Percentiles rank a stretch among this genome's conserved stretches.
These are phyloP conservation scores for Pseudogymnoascus sp. DNA, from an alignment of 2,329 filamentous ascomycete species.

Conservation along the genomic window DNA sequence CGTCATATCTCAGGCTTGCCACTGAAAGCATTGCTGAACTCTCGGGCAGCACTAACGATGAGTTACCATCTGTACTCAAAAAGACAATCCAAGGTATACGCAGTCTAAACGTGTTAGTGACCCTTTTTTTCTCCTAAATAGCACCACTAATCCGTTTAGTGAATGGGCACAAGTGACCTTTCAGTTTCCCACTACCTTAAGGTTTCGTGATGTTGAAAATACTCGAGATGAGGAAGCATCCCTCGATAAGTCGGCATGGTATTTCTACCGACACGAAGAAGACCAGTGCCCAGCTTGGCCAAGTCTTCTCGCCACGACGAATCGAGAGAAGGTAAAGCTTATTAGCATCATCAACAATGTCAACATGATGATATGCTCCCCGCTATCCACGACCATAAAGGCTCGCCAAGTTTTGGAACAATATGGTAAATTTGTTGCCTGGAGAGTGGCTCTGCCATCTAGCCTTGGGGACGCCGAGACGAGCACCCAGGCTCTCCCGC, in stretches of 20 bases:
- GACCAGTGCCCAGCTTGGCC: constrained; percentile 19
- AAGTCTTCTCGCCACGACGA: constrained; percentile 24
- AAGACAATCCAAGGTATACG: constrained; percentile 27
- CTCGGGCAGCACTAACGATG: constrained; percentile 14
- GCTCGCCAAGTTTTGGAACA: constrained; percentile 21
- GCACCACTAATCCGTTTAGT: constrained; percentile 22
- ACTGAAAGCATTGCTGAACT: constrained; percentile 15
- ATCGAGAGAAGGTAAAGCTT: constrained; percentile 26
- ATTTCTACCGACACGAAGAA: constrained; percentile 20
- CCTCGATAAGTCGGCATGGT: constrained; percentile 22
- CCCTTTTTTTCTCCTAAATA: no score
- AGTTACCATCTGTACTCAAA: constrained; percentile 23
- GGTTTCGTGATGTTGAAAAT: constrained; percentile 10
- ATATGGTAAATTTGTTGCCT: constrained; percentile 24
- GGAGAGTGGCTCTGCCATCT: constrained; percentile 24
- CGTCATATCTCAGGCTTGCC: constrained; percentile 25
- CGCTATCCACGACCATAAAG: constrained; percentile 14
- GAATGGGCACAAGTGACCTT: constrained; percentile 30
- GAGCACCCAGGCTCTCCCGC: constrained; percentile 23
- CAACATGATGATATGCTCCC: constrained; percentile 22
- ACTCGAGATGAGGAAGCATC: constrained; percentile 15
- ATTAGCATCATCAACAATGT: constrained; percentile 23
- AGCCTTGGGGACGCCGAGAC: constrained; percentile 20
- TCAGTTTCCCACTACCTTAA: constrained; percentile 18
- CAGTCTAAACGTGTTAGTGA: constrained; percentile 29